These are phyloP conservation scores for Nevesoporus exiguus DNA, from an alignment of 768 basidiomycete species.

Conservation along the genomic window DNA sequence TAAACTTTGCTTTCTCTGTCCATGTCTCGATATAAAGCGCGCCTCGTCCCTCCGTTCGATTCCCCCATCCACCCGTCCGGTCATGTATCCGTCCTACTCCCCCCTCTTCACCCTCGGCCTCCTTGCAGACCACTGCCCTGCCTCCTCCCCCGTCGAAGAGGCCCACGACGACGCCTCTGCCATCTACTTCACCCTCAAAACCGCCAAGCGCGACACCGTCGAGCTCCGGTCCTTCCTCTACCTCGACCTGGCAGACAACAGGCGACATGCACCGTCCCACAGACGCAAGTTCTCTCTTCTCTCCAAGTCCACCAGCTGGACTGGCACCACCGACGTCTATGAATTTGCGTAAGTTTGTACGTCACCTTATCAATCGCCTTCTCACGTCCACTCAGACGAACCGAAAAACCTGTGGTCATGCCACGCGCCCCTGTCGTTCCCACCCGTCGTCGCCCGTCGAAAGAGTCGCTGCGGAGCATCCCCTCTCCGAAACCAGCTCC, in stretches of 20 bases:
- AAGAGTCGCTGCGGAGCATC: conserved; percentile 44
- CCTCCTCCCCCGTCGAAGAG: not conserved
- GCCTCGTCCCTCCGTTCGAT: no score
- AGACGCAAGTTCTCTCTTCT: conserved; percentile 33
- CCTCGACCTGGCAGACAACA: conserved; percentile 60
- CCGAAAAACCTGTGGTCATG: conserved; percentile 24
- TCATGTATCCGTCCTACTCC: conserved; percentile 40
- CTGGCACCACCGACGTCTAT: conserved; percentile 13
- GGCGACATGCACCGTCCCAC: conserved; percentile 38
- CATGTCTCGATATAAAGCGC: conserved; percentile 15
- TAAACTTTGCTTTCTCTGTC: conserved; percentile 17
- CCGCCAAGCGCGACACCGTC: conserved; percentile 35
- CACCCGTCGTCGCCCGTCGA: conserved; percentile 33
- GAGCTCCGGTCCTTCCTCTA: conserved; percentile 62
- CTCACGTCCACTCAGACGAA: conserved; percentile 18
- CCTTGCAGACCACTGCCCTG: conserved; percentile 33
- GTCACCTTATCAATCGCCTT: not conserved
- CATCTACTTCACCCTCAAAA: conserved; percentile 48
- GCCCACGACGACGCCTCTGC: conserved; percentile 36
- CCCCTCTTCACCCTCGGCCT: conserved; percentile 66
- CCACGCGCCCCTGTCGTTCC: conserved; percentile 8
- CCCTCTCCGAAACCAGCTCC: conserved; percentile 63
- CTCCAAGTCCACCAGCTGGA: conserved; percentile 32
- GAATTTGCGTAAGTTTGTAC: conserved; percentile 12
- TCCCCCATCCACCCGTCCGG: not conserved